phyloP scores from a whole-genome alignment of 352 stramenopile genomes.

The Phytophthora citricola region DNA sequence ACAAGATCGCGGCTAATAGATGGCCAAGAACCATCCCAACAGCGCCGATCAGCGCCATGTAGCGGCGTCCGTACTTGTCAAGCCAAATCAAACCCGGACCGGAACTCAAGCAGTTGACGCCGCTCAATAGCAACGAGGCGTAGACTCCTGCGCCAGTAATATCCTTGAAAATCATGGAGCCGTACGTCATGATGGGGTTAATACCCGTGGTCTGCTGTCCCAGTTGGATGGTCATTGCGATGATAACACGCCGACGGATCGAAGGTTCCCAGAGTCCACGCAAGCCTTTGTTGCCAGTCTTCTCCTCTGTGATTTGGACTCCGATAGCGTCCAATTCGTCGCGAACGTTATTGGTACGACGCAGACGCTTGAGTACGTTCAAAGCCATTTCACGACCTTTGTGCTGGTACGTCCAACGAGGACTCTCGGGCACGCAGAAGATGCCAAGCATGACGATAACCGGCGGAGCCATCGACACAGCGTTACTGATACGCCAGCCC shows the following conservation, averaged over 20 bases:
- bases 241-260: constrained; percentile 34
- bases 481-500: constrained; percentile 49
- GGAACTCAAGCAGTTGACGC: constrained; percentile 41
- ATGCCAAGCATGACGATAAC: constrained; percentile 53
- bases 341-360: constrained; percentile 31
- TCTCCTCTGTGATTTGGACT: constrained; percentile 42
- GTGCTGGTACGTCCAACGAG: constrained; percentile 40
- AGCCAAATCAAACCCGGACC: constrained; percentile 42
- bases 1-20: constrained; percentile 44
- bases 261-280: constrained; percentile 38
- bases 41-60: constrained; percentile 43
- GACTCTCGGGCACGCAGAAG: constrained; percentile 42
- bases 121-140: constrained; percentile 34
- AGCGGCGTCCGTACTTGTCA: constrained; percentile 43
- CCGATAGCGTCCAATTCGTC: constrained; percentile 49
- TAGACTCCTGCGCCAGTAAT: constrained; percentile 39
- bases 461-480: constrained; percentile 36
- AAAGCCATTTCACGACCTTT: constrained; percentile 35
- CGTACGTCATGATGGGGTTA: constrained; percentile 48
- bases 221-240: constrained; percentile 41
- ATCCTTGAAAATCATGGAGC: constrained; percentile 42
- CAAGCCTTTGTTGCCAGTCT: constrained; percentile 28
- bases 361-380: constrained; percentile 37
- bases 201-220: constrained; percentile 46
- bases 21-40: constrained; percentile 53